Base-by-base conservation (phyloP, 768 basidiomycete species). In the Rhizopogon vesiculosus region DNA sequence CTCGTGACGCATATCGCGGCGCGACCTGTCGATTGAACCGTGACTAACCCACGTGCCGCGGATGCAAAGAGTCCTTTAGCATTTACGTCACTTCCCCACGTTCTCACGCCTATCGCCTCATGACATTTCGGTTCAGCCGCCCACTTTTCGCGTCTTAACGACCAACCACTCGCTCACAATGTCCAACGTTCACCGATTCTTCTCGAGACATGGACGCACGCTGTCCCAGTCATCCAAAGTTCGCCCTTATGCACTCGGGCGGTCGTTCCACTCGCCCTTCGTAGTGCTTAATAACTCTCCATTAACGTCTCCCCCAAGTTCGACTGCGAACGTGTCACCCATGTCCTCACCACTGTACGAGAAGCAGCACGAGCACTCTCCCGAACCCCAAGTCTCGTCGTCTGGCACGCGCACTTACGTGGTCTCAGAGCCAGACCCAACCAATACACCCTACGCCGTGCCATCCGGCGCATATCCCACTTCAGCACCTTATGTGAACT, bases 391-490 rank as follows among this genome's bases (percentile, higher is more conserved):
- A 56, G 45, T 71, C 19, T 68, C 77, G 2, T 69, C 69, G 39
- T 66, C 72, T 38, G 83, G 81, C 35, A 76, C 77, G 31, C 83
- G 78, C 55, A 85, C 84, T 35, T 86, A 89, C 62, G 85, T 89
- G 59, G 87, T 89, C 59, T 87, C 85, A 33, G 77, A 86, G 66
- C 87, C 87, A 40, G 85, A 89, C 69, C 77, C 80, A 35, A 73
- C 81, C 54, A 66, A 83, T 54, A 78, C 76, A 42, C 80, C 81
- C 33, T 88, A 87, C 61, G 73, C 79, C 60, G 86, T 90, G n/a
- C 87, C 87, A 1, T 80, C 82, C 10, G 87, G 88, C 60, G 87
- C 86, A 5, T 84, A 83, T 66, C 77, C 80, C 42, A 74, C 75
- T 31, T 77, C 79, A 19, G 67, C 75, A 2, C 73, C 83, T 16